Conservation (phyloP, 2,329 filamentous ascomycete genomes). For the Hypoxylon sp. region DNA sequence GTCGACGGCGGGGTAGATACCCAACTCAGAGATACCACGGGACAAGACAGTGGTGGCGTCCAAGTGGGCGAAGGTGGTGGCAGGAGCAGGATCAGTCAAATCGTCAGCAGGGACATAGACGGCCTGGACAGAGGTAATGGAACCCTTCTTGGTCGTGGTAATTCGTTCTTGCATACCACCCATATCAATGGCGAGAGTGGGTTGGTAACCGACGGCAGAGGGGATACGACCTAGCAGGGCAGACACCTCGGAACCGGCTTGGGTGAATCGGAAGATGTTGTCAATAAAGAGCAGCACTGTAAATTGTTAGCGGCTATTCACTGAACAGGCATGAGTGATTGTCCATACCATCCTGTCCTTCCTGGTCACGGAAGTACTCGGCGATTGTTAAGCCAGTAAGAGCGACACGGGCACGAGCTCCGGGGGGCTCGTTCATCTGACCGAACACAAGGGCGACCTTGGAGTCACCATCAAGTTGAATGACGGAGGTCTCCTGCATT, state of each 20-base stretch:
- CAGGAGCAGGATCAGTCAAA: slow-evolving; percentile 99
- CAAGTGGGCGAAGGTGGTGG: slow-evolving; percentile 99
- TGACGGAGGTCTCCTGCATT: slow-evolving; percentile 99
- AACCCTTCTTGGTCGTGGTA: slow-evolving; percentile 99
- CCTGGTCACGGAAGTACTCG: slow-evolving; percentile 82
- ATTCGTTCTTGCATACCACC: slow-evolving; percentile 99
- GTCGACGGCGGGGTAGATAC: slow-evolving; percentile 99
- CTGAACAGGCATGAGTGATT: background rate
- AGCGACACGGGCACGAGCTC: slow-evolving; percentile 99
- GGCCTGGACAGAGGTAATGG: slow-evolving; percentile 99
- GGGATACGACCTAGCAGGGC: slow-evolving; percentile 99
- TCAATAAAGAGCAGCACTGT: slow-evolving; percentile 98
- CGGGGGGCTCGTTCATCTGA: slow-evolving; percentile 99
- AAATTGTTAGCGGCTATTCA: slow-evolving; percentile 4
- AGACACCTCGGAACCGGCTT: slow-evolving; percentile 99
- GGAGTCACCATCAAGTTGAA: slow-evolving; percentile 98
- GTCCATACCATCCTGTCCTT: slow-evolving; percentile 85
- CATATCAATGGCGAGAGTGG: slow-evolving; percentile 98
- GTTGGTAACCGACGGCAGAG: slow-evolving; percentile 99
- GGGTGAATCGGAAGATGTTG: slow-evolving; percentile 99
- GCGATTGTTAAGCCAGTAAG: slow-evolving; percentile 87
- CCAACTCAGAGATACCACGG: slow-evolving; percentile 99
- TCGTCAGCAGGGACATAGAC: slow-evolving; percentile 99
- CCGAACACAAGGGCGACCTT: slow-evolving; percentile 99
- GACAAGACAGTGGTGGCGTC: slow-evolving; percentile 99